phyloP scores from a whole-genome alignment of 306 rosid species.

The Lathyrus aphaca region DNA sequence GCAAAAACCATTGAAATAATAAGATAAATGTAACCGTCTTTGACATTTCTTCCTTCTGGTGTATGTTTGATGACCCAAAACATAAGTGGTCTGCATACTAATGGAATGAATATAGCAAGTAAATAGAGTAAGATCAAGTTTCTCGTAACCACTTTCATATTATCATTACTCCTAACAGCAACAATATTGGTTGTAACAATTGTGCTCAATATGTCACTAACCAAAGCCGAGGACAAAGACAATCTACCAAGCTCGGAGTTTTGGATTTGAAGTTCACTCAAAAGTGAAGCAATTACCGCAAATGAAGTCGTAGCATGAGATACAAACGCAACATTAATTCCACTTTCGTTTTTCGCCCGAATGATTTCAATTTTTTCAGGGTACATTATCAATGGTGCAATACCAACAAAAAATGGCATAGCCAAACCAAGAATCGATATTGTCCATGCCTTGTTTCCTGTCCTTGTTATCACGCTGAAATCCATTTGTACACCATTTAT shows the following conservation, averaged over 20 bases:
- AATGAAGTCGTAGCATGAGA: slow-evolving; percentile 40
- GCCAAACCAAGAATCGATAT: slow-evolving; percentile 37
- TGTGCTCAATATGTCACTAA: slow-evolving; percentile 39
- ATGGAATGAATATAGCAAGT: background rate
- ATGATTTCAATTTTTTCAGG: background rate
- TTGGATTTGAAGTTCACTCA: slow-evolving; percentile 49
- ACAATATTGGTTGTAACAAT: background rate
- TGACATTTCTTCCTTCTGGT: slow-evolving; percentile 62
- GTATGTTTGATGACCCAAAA: slow-evolving; percentile 52
- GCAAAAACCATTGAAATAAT: slow-evolving; percentile 42
- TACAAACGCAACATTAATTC: background rate
- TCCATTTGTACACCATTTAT: slow-evolving; percentile 65
- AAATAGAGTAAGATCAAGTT: background rate
- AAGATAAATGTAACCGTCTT: slow-evolving; percentile 27
- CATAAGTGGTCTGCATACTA: slow-evolving; percentile 50
- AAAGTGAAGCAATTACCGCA: slow-evolving; percentile 40
- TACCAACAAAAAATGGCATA: background rate
- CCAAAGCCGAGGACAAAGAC: slow-evolving; percentile 55
- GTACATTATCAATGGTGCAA: background rate
- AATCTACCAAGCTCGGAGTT: slow-evolving; percentile 56
- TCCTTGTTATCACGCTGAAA: slow-evolving; percentile 43
- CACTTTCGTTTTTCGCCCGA: accelerated
- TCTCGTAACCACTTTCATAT: accelerated
- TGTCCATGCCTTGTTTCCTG: slow-evolving; percentile 51
- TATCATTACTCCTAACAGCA: background rate